phyloP scores from a whole-genome alignment of 495 filamentous ascomycete genomes.

The Staphylotrichum tortipilum region DNA sequence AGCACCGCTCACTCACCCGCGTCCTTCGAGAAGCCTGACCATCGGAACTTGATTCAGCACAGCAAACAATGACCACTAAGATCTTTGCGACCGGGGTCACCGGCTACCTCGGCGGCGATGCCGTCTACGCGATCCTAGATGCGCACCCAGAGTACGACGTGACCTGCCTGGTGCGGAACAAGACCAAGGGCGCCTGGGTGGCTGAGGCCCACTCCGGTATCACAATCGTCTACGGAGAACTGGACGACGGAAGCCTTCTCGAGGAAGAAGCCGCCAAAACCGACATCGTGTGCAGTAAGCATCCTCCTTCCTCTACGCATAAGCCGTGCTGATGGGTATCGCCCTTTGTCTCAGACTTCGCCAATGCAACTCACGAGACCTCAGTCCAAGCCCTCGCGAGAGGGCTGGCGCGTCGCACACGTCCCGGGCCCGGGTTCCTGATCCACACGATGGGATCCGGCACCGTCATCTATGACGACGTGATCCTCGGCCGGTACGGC shows the following conservation, averaged over 20 bases:
- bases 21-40: no score
- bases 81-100: not conserved
- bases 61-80: no score
- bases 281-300: not conserved
- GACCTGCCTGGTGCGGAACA: not conserved
- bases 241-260: not conserved
- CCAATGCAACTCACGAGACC: not conserved
- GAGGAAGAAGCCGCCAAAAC: not conserved
- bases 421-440: not conserved
- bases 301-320: not conserved
- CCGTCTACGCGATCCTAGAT: not conserved
- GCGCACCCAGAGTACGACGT: not conserved
- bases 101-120: not conserved
- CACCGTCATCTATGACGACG: not conserved
- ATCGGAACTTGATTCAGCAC: no score
- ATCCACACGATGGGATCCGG: not conserved
- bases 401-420: not conserved
- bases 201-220: not conserved
- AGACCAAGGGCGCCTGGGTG: not conserved
- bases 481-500: not conserved
- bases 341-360: not conserved
- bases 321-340: not conserved
- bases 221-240: not conserved
- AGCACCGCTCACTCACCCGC: no score
- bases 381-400: not conserved